These are phyloP conservation scores for Hericium coralloides DNA, from an alignment of 768 basidiomycete genomes.

Conservation along the genomic window DNA sequence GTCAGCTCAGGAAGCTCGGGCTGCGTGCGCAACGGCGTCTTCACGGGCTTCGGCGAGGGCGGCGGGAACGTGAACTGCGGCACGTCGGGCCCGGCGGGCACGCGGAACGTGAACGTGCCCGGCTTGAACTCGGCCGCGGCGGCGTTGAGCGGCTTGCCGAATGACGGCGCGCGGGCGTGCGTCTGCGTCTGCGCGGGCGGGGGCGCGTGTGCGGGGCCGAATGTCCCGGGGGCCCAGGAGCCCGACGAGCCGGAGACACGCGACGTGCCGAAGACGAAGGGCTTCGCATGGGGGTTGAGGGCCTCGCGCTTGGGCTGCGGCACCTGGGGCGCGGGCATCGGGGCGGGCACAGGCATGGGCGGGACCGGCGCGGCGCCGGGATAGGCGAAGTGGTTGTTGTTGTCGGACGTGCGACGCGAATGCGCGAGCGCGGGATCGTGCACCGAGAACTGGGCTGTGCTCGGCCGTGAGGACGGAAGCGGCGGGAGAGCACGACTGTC, in stretches of 20 bases:
- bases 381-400: slow-evolving; percentile 23
- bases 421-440: slow-evolving; percentile 59
- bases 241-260: slow-evolving; percentile 19
- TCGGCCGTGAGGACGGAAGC: slow-evolving; percentile 14
- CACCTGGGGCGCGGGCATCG: slow-evolving; percentile 12
- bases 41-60: slow-evolving; percentile 18
- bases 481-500: slow-evolving; percentile 1
- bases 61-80: slow-evolving; percentile 23
- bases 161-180: slow-evolving; percentile 34
- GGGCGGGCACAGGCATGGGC: slow-evolving; percentile 7
- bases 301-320: slow-evolving; percentile 20
- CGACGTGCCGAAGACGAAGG: slow-evolving; percentile 65
- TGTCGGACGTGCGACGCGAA: slow-evolving; percentile 40
- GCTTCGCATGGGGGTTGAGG: slow-evolving; percentile 76
- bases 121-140: slow-evolving; percentile 81
- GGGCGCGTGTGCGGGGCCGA: slow-evolving; percentile 23
- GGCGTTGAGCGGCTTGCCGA: slow-evolving; percentile 68
- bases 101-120: slow-evolving; percentile 65
- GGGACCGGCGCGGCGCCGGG: slow-evolving; percentile 12
- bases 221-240: slow-evolving; percentile 22
- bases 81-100: slow-evolving; percentile 57
- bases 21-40: slow-evolving; percentile 28
- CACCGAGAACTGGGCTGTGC: slow-evolving; percentile 50
- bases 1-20: slow-evolving; percentile 25
- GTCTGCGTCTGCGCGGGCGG: slow-evolving; percentile 6